Evolutionary conservation across 495 filamentous ascomycete species (phyloP), one percentile per base, ranked within the genome.

Genomic region (Neurospora pannonica): DNA sequence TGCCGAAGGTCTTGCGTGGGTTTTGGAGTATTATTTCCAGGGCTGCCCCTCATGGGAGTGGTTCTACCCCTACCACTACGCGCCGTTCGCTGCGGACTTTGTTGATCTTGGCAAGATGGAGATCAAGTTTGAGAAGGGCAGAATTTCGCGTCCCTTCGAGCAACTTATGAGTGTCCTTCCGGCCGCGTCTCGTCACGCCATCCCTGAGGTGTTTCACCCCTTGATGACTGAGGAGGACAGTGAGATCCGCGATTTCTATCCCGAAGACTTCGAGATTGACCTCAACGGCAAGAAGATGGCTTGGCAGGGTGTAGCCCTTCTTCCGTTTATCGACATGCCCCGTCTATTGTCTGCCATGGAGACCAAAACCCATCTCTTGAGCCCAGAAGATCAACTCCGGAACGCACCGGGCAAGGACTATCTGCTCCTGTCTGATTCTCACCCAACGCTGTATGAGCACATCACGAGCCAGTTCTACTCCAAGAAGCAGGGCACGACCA

Each of bases 11-110:
- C 88, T 98, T n/a, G 92, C 92, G 40, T 99, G 97, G 96, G 96
- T 98, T n/a, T 84, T 99, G 34, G 86, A 92, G 21, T 99, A 99
- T 79, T 99, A 99, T 82, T 97, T 97, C 81, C 96, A 99, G 82
- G 96, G 97, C 21, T 98, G 96, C 78, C 94, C 97, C 13, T 97
- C 93, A 3, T 98, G 97, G 96, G 95, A 92, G 71, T 99, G 96
- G 96, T 99, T 94, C 79, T 99, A 97, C 78, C 96, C 96, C 2
- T 95, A 98, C 79, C 96, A 99, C 81, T 99, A 99, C 79, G 97
- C 96, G 5, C 96, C 96, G 13, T 98, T 98, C 83, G 96, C 97
- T 1, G 92, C 94, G 62, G 96, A 99, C 82, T 99, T 99, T 80
- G 90, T 91, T 71, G 92, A 96, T 71, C 86, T 99, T 39, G 88